These are phyloP conservation scores for Arxiozyma slooffiae DNA, from an alignment of 1,139 yeast species.

Conservation along the genomic window DNA sequence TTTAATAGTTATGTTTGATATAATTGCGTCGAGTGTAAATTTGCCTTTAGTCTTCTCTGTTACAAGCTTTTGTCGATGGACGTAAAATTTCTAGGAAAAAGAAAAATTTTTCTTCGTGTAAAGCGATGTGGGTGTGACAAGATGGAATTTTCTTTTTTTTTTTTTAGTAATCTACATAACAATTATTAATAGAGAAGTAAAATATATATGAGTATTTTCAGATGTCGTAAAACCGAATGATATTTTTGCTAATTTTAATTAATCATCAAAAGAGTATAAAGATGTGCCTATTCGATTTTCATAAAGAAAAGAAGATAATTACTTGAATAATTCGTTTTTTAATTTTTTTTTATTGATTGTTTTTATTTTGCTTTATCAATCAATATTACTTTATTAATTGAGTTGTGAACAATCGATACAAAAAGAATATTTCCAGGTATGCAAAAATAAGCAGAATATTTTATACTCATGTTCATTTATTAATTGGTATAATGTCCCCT, in stretches of 20 bases:
- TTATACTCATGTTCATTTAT: background rate
- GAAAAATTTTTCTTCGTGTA: constrained; percentile 4
- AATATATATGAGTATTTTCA: too few species aligned
- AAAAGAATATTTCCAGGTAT: background rate
- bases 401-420: background rate
- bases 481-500: background rate
- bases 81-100: too few species aligned
- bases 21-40: background rate
- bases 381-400: background rate
- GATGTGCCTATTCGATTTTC: background rate
- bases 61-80: background rate
- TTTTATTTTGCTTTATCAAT: background rate
- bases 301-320: background rate
- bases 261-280: too few species aligned
- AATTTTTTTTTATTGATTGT: background rate
- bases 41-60: background rate
- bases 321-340: background rate
- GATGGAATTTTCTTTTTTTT: background rate
- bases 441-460: background rate
- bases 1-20: background rate
- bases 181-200: background rate
- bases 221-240: too few species aligned
- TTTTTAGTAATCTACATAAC: too few species aligned
- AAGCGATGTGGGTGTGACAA: background rate
- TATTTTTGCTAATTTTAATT: background rate